A percentile compares a stretch with the other conserved stretches of the same genome.
Conservation (phyloP, 345 rosid species). For the Pugionium cornutum region DNA sequence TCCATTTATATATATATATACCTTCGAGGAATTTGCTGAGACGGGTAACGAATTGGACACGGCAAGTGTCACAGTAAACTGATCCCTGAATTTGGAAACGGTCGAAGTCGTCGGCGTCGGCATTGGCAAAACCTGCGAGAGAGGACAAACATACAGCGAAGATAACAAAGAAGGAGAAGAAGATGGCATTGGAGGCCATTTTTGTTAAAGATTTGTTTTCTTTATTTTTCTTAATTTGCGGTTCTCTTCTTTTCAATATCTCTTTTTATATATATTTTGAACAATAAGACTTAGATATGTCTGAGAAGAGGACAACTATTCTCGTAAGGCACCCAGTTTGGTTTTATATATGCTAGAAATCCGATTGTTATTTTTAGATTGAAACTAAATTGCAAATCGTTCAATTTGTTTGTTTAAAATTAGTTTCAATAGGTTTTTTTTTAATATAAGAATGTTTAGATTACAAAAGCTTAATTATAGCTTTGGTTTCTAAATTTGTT, state of each 20-base stretch:
- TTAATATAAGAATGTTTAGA: constrained; percentile 9
- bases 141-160: constrained; percentile 46
- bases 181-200: constrained; percentile 38
- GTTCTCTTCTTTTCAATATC: constrained; percentile 42
- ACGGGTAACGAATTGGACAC: constrained; percentile 56
- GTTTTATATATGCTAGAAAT: constrained; percentile 33
- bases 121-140: constrained; percentile 37
- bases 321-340: constrained; percentile 29
- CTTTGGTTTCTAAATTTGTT: constrained; percentile 28
- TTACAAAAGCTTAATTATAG: constrained; percentile 37
- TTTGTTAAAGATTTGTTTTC: constrained; percentile 15
- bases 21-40: constrained; percentile 53
- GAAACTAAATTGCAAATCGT: constrained; percentile 7
- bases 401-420: constrained; percentile 26
- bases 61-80: constrained; percentile 74
- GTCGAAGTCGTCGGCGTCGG: constrained; percentile 28
- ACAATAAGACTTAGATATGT: constrained; percentile 38
- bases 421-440: constrained; percentile 20
- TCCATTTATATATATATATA: background rate
- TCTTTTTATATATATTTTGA: constrained; percentile 21
- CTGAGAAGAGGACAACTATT: constrained; percentile 41
- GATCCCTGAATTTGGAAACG: constrained; percentile 54
- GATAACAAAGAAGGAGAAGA: constrained; percentile 31
- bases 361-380: constrained; percentile 38
- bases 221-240: constrained; percentile 9